A percentile compares a stretch with the other conserved stretches of the same genome.
Evolutionary conservation across 331 rosid genomes (phyloP).

Genomic region (Quercus phellos): DNA sequence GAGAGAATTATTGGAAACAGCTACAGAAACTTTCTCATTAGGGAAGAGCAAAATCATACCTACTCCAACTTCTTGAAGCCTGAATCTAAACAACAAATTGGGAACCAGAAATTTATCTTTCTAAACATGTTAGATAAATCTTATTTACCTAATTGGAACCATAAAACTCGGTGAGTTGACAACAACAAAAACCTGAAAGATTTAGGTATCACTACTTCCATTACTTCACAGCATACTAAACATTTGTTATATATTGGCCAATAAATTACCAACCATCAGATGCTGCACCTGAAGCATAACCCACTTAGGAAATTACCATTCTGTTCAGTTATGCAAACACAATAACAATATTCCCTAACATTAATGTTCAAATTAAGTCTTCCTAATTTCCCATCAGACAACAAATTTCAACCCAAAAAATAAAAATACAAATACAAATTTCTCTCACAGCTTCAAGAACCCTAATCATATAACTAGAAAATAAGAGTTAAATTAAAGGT

Average conservation of each 20-base stretch:
- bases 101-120: background rate
- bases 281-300: background rate
- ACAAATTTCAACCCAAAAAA: background rate
- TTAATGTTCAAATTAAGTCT: background rate
- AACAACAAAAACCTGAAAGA: background rate
- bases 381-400: background rate
- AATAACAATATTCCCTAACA: background rate
- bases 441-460: background rate
- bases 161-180: background rate
- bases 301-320: background rate
- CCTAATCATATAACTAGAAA: background rate
- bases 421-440: background rate
- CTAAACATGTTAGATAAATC: background rate
- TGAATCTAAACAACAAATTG: background rate
- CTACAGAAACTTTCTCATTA: background rate
- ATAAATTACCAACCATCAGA: background rate
- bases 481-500: background rate
- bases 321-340: background rate
- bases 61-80: background rate
- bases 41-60: background rate
- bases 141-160: background rate
- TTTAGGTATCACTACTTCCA: background rate
- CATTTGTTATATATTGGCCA: background rate
- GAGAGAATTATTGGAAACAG: no score
- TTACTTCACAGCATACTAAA: background rate